phyloP scores from a whole-genome alignment of 768 basidiomycete genomes.

The Pleurotus ostreatus region DNA sequence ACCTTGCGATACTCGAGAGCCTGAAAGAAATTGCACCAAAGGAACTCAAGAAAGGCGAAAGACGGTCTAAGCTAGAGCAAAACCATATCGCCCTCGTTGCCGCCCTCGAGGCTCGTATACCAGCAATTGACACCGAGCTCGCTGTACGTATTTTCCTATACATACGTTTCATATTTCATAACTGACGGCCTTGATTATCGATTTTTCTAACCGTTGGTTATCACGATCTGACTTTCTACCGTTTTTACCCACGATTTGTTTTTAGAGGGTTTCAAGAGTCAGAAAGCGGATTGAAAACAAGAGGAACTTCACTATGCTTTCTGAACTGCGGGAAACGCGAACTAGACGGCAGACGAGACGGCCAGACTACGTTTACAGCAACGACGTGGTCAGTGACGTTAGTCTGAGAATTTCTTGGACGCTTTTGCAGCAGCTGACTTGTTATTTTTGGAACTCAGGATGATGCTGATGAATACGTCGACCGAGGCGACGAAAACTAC shows the following conservation, averaged over 20 bases:
- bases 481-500: slow-evolving; percentile 62
- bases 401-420: slow-evolving; percentile 22
- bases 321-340: slow-evolving; percentile 75
- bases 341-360: slow-evolving; percentile 69
- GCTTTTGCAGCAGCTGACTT: slow-evolving; percentile 18
- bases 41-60: slow-evolving; percentile 41
- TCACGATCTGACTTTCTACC: slow-evolving; percentile 1
- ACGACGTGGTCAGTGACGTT: slow-evolving; percentile 63
- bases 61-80: slow-evolving; percentile 51
- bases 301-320: slow-evolving; percentile 61
- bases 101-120: slow-evolving; percentile 60
- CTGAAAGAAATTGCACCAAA: slow-evolving; percentile 50
- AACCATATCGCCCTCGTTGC: slow-evolving; percentile 60
- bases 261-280: slow-evolving; percentile 67
- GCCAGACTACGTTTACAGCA: slow-evolving; percentile 80
- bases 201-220: slow-evolving; percentile 4
- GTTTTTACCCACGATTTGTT: slow-evolving; percentile 14
- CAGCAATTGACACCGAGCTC: slow-evolving; percentile 64
- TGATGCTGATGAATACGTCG: slow-evolving; percentile 64
- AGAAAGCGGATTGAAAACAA: slow-evolving; percentile 69
- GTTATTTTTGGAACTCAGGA: slow-evolving; percentile 38
- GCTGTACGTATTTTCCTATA: slow-evolving; percentile 47
- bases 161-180: slow-evolving; percentile 8
- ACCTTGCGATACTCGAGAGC: slow-evolving; percentile 56
- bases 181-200: slow-evolving; percentile 1